Base-by-base conservation (phyloP, 2,329 filamentous ascomycete species). In the Saccharata proteae region DNA sequence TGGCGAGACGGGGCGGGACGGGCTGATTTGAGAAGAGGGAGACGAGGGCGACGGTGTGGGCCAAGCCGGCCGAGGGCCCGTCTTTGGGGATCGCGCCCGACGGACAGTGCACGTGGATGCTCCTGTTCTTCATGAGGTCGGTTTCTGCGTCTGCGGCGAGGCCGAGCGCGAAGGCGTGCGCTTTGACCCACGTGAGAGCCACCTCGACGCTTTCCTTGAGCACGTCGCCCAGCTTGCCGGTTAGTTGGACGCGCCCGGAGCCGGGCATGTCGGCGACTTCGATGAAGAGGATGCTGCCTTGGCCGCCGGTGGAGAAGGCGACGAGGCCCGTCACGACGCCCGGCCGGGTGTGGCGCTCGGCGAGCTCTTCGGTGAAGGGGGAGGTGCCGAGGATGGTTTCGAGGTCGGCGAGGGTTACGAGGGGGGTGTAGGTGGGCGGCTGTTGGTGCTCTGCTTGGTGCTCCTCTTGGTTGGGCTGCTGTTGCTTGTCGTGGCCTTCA, bases 201-300 rank as follows among this genome's bases (percentile, higher is more conserved):
- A 98, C 90, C 56, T 96, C 88, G 24, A 96, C 90, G 40, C 79
- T 88, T 58, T 98, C 90, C 59, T 96, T 96, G 37, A 98, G 74
- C 17, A 98, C 90, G 45, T 94, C 86, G 40, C 90, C 90, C 5
- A 98, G 74, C 55, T 93, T 96, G 39, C 90, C 90, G 1, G 90
- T 98, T 16, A 98, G 74, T 59, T 96, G 90, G 20, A 98, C 84
- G 32, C 80, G 77, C 19, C 90, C 90, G 35, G 74, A 78, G 25
- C 90, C 90, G 0, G 90, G 90, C 85, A 96, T 96, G 51, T 93
- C 86, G 8, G 88, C 84, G 26, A 94, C 84, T 59, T 98, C 90
- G 46, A 98, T 98, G 65, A 98, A 98, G 34, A 98, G 69, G 47
- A 98, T 98, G 50, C 81, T 86, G 40, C 90, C 90, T 54, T 94